Evolutionary conservation across 2,329 filamentous ascomycete species (phyloP), one percentile per base, ranked within the genome.

Genomic region (Diaporthe velutina): DNA sequence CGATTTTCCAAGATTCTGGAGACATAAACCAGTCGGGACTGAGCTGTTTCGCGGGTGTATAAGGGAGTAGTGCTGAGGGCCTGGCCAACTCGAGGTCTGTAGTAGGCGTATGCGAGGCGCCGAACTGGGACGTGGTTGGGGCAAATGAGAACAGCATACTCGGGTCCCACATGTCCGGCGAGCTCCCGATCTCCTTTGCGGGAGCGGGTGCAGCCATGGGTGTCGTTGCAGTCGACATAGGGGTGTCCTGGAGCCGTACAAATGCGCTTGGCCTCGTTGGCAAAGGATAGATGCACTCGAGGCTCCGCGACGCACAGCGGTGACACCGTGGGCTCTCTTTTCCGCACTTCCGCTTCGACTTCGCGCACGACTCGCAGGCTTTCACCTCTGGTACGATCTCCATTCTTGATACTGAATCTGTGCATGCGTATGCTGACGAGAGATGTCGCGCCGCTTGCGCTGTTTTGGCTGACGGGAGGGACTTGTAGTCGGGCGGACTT

Each of bases 1-100:
- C 30, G 4, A 54, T 40, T 7, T n/a, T 54, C 72, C 58, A 71
- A 2, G 73, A 67, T 1, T 76, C 70, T 13, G 73, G 70, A 1
- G 50, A 61, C 28, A 75, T 58, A 19, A 77, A 77, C 70, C 76
- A 76, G 35, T 73, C 45, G 13, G n/a, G 54, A 57, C 40, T 35
- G 12, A 61, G 52, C 30, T 71, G 52, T 9, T 52, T 66, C 1
- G 58, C 2, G 6, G 71, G 48, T 40, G 42, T 25, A 8, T 35
- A n/a, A 13, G 22, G 12, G 13, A 40, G 33, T 1, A 54, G 10
- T 28, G n/a, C 15, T 2, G 48, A 40, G 22, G 68, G 67, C n/a
- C 57, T 42, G 28, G 19, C 25, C 7, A 72, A 17, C 33, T 72
- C 50, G 10, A 73, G 22, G 7, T 72, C 42, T 17, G 58, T 60